Evolutionary conservation across 345 rosid species (phyloP), one percentile per base, ranked within the genome.

Genomic region (Passiflora organensis): DNA sequence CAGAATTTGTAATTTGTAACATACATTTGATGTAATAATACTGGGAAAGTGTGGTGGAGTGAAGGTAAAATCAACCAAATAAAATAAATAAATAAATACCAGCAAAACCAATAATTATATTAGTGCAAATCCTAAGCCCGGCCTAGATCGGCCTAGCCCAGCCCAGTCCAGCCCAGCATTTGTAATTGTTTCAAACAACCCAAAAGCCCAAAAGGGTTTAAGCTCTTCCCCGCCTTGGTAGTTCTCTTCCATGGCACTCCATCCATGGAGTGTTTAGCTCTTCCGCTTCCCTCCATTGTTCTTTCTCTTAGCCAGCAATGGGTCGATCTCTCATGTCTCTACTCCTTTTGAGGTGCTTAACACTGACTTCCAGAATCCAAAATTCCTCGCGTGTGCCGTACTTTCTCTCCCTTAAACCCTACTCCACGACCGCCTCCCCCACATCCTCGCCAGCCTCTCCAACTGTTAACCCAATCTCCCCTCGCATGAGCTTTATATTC

Each of bases 401-500:
- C 50, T 53, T 53, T 51, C 55, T 59, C 65, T 66, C 32, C 41
- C 60, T 42, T 54, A 67, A 59, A 55, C 66, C 61, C 79, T 51
- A 62, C 74, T 55, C 68, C 76, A 9, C 53, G 48, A 24, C 36
- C 44, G 25, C 48, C 39, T 6, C 39, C 36, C 4, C 36, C 43
- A 32, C 47, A 34, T 10, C 72, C 4, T 21, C 67, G 11, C 55
- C 63, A 2, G 68, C 68, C 63, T 65, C 73, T 3, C 73, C 75
- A 15, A 80, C 81, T 32, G 82, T 91, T 43, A 74, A 84, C 25
- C 80, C 86, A 28, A 91, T 93, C n/a, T 89, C 97, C 18, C 78
- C 91, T 51, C 95, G 97, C 20, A 77, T 86, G 71, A 86, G 95
- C 80, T 86, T 89, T 60, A 81, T 93, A 3, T 93, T 93, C 56